Percentiles rank a stretch among this genome's conserved stretches.
Conservation (phyloP, 2,329 filamentous ascomycete species). For the Stenocarpella maydis region DNA sequence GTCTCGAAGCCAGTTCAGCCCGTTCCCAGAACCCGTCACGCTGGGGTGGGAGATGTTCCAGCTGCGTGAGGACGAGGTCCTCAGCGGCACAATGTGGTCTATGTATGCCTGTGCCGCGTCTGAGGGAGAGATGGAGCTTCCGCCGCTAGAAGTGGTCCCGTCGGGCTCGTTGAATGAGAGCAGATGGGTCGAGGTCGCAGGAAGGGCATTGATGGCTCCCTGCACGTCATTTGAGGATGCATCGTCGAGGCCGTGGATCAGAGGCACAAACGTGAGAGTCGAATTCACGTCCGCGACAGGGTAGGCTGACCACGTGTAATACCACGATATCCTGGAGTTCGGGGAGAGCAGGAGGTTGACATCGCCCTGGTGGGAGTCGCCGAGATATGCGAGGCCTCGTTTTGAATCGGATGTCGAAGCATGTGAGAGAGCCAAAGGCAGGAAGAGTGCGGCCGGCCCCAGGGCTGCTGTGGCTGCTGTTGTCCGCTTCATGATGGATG, state of each 20-base stretch:
- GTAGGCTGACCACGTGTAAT: conserved; percentile 52
- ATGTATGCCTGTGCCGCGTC: conserved; percentile 50
- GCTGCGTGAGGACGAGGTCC: conserved; percentile 37
- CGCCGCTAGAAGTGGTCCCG: conserved; percentile 49
- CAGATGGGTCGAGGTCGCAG: conserved; percentile 48
- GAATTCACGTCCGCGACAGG: conserved; percentile 40
- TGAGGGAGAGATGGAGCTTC: conserved; percentile 48
- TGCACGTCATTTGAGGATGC: conserved; percentile 41
- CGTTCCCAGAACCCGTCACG: conserved; percentile 50
- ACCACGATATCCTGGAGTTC: conserved; percentile 51
- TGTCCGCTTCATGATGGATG: conserved; percentile 6
- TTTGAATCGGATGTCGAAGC: conserved; percentile 36
- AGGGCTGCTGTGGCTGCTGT: conserved; percentile 22
- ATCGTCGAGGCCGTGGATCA: conserved; percentile 49
- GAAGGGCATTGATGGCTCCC: conserved; percentile 41
- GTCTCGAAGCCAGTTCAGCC: conserved; percentile 49
- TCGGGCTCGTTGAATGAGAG: conserved; percentile 54
- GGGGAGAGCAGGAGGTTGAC: conserved; percentile 47
- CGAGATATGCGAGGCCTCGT: conserved; percentile 42
- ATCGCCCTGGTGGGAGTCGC: conserved; percentile 42
- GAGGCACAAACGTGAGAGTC: conserved; percentile 47
- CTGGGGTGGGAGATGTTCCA: conserved; percentile 52
- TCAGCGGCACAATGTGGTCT: conserved; percentile 47
- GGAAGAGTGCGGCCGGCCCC: neutral
- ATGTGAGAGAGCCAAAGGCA: neutral